Evolutionary conservation across 140 eudicot genomes (phyloP), one percentile per base, ranked within the genome.

Genomic region (Anethum foeniculum): DNA sequence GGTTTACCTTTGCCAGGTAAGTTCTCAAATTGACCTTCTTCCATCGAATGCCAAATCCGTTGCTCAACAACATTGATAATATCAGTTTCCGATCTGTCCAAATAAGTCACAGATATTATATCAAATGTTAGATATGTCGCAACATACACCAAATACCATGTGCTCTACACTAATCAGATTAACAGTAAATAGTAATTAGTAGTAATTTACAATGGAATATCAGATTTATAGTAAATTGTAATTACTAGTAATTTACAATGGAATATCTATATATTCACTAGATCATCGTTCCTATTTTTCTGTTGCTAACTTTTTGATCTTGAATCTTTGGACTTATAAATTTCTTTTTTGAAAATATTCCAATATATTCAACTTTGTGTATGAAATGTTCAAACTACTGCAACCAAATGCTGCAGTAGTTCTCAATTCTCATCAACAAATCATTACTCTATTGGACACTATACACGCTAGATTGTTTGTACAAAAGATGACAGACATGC

Each of bases 1-100:
- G 98, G 97, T 83, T 90, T 94, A 10, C 96, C 98, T 81, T 94
- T 90, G 47, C 97, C 97, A 0, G 98, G 91, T 78, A 94, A 81
- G 79, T 94, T 94, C 79, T 94, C 97, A 52, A 94, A 94, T 28
- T 94, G 93, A 21, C 98, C 98, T 83, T 91, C 97, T 71, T 91
- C 96, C 96, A 94, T 94, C 43, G 96, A 91, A 75, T 83, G 92
- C 96, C 93, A 91, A 79, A 94, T 90, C 64, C 98, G 88, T 80
- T 86, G 93, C 89, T 94, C 98, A 51, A 91, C 96, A 25, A 94
- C 96, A 76, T 90, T 92, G 58, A 89, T 84, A 38, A 94, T 94
- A 80, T 94, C 98, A 2, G 96, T 92, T 82, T 94, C 98, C 62
- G 97, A 88, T 85, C 71, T 62, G 71, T 62, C 36, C 18, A 25